Conservation (phyloP, 1,284 basidiomycete genomes). For the Naganishia sp. region DNA sequence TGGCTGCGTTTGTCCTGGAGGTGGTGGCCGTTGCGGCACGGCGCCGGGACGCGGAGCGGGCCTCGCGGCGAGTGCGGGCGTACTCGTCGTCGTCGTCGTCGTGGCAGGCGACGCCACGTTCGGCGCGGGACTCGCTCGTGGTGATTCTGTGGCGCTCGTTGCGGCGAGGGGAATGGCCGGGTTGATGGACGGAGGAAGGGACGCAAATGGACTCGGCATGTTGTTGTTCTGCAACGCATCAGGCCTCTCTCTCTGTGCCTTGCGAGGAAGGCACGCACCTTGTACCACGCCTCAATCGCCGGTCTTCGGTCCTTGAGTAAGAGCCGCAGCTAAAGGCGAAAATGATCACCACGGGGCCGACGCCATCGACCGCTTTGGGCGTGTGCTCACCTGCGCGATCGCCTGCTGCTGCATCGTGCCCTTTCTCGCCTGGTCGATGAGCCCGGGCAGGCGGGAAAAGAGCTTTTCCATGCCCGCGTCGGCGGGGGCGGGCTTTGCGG, state of each 20-base stretch:
- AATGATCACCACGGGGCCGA: neutral
- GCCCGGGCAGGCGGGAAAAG: slow-evolving; percentile 13
- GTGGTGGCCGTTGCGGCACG: too few species aligned
- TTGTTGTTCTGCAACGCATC: neutral
- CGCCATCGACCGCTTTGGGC: neutral
- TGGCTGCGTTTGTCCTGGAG: neutral
- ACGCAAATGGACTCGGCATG: slow-evolving; percentile 14
- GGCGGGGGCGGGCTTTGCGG: neutral
- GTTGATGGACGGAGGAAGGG: slow-evolving; percentile 14
- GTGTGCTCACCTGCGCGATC: neutral
- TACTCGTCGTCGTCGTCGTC: neutral
- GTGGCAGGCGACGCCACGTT: neutral
- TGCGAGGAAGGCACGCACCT: neutral
- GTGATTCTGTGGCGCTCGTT: slow-evolving; percentile 4
- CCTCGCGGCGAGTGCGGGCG: neutral
- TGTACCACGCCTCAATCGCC: slow-evolving; percentile 22
- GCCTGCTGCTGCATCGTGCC: slow-evolving; percentile 22
- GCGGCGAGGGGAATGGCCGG: slow-evolving; percentile 8
- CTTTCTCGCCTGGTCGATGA: slow-evolving; percentile 26
- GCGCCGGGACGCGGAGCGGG: neutral
- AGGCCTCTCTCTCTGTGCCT: too few species aligned
- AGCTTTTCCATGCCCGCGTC: slow-evolving; percentile 23
- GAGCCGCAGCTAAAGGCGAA: slow-evolving; percentile 6
- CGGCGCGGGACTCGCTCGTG: slow-evolving; percentile 11
- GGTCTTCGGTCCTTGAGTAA: slow-evolving; percentile 15